phyloP scores from a whole-genome alignment of 192 early-diverging fungal species.

The Phycomyces blakesleeanus region DNA sequence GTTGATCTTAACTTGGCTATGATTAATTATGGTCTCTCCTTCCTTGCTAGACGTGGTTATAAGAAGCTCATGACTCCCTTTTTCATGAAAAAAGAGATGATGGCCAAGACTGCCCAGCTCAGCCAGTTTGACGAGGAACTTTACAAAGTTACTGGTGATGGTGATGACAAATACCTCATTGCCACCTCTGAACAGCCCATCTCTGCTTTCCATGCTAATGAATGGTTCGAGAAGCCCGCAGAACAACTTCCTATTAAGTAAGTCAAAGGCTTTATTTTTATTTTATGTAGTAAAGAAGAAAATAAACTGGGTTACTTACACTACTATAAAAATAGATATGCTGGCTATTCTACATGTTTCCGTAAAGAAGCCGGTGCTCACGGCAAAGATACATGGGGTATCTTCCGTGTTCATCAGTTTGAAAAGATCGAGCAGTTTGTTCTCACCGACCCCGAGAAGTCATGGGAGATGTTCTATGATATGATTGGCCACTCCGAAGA shows the following conservation, averaged over 20 bases:
- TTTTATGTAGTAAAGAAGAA: not conserved
- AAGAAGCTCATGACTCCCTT: conserved; percentile 96
- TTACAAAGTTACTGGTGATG: conserved; percentile 85
- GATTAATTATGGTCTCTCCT: conserved; percentile 93
- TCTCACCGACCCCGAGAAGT: conserved; percentile 93
- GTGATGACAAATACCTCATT: conserved; percentile 95
- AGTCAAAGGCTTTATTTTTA: not conserved
- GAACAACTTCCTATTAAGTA: conserved; percentile 87
- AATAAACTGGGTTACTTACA: not conserved
- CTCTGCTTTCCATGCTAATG: conserved; percentile 90
- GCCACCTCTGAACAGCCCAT: conserved; percentile 99
- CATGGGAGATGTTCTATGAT: conserved; percentile 97
- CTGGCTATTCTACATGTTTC: conserved; percentile 98
- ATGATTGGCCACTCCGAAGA: conserved; percentile 91
- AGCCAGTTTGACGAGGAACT: conserved; percentile 97
- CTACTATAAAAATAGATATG: conserved; percentile 58
- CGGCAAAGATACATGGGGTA: conserved; percentile 97
- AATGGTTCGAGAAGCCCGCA: conserved; percentile 91
- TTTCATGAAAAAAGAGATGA: conserved; percentile 95
- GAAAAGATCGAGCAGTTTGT: conserved; percentile 99
- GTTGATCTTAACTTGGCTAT: conserved; percentile 96
- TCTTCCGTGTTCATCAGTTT: conserved; percentile 99
- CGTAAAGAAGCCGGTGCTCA: conserved; percentile 98
- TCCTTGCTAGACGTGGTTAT: conserved; percentile 77
- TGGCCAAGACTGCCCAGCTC: conserved; percentile 98